Percentiles rank a stretch among this genome's conserved stretches.
Evolutionary conservation across 2,329 filamentous ascomycete species (phyloP).

Genomic region (Trichoderma harzianum): DNA sequence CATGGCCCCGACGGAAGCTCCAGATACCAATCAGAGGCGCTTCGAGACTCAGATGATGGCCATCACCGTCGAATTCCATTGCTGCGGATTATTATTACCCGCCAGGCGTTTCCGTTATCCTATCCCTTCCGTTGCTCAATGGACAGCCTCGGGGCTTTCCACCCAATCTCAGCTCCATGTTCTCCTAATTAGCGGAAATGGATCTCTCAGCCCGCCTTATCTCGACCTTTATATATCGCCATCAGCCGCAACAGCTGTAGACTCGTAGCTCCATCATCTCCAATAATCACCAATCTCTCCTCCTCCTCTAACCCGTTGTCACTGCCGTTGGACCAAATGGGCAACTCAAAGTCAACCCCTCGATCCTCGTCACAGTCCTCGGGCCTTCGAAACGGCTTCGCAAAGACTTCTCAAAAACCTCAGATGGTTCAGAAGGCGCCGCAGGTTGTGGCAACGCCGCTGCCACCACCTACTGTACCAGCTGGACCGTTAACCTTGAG

Average conservation of each 20-base stretch:
- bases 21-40: slow-evolving; percentile 1
- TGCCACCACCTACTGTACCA: background rate
- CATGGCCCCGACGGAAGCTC: background rate
- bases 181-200: background rate
- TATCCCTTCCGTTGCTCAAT: background rate
- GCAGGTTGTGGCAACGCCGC: background rate
- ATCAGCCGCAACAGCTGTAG: background rate
- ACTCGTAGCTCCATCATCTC: background rate
- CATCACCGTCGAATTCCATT: background rate
- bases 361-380: slow-evolving; percentile 10
- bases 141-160: slow-evolving; percentile 3
- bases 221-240: slow-evolving; percentile 13
- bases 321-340: background rate
- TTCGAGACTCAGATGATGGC: background rate
- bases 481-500: background rate
- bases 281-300: background rate
- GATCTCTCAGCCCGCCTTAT: background rate
- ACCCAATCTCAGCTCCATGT: slow-evolving; percentile 2
- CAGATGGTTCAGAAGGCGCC: slow-evolving; percentile 8
- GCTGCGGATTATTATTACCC: slow-evolving; percentile 7
- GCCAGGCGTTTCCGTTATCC: background rate
- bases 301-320: background rate
- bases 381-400: slow-evolving; percentile 7
- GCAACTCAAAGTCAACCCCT: background rate
- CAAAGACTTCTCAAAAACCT: background rate